Base-by-base conservation (phyloP, 257 asterid genomes). In the Oldenlandia corymbosa region DNA sequence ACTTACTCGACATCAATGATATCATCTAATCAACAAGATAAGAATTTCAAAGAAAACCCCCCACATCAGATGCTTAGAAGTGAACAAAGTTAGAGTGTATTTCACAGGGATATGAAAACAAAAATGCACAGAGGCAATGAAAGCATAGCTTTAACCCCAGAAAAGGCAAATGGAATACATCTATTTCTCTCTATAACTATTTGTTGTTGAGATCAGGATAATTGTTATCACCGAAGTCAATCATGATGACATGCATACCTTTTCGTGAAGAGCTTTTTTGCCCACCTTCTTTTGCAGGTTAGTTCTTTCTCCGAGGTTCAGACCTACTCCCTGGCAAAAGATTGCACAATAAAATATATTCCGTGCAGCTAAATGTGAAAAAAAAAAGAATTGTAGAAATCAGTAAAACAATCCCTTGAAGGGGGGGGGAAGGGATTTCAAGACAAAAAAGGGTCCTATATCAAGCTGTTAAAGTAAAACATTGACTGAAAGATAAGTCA, bases 301-400 rank as follows among this genome's bases (percentile, higher is more conserved):
- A 65, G 68, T 65, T 70, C 82, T 75, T 67, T 57, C 72, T 61
- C 54, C 46, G 67, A 60, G 79, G 65, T 59, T 65, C 75, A 55
- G 81, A 76, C 64, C 54, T 39, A 69, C 72, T 64, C 69, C 78
- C 85, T 82, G 45, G n/a, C 43, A 32, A 28, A 45, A 58, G 11
- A 21, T 27, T 26, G 5, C 13, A 2, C 17, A 28, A 30, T 14
- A 37, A 39, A 66, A 27, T 27, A 3, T 26, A 4, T 55, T 3
- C 13, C 41, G 32, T 30, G 32, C 12, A 24, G 27, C 61, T 55
- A 31, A 57, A 31, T 55, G 2, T 45, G 2, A 45, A 1, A 17
- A 2, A 21, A 2, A 45, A 45, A 45, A 43, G 2, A 4, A 11
- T 1, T 6, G 5, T 17, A 56, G 0, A 0, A 31, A 30, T 64